A percentile compares a stretch with the other conserved stretches of the same genome.
Conservation (phyloP, 257 asterid species). For the Verbascum thapsus region DNA sequence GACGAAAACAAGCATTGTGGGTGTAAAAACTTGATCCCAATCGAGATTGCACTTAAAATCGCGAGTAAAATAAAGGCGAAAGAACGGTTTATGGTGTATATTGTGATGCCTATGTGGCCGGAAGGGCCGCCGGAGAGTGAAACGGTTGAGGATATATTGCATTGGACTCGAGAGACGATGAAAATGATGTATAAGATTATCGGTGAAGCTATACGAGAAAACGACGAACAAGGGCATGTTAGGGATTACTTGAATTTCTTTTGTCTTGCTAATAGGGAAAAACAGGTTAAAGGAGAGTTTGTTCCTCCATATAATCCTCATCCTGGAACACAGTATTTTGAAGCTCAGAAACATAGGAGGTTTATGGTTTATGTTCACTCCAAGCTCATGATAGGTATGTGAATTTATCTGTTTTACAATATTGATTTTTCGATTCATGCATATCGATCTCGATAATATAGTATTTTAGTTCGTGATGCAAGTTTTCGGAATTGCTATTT, state of each 20-base stretch:
- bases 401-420: not conserved
- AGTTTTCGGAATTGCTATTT: no score
- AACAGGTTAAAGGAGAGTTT: conserved; percentile 70
- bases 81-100: conserved; percentile 63
- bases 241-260: conserved; percentile 83
- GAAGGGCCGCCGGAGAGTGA: conserved; percentile 88
- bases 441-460: not conserved
- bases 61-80: conserved; percentile 59
- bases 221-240: conserved; percentile 58
- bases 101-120: conserved; percentile 95
- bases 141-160: conserved; percentile 70
- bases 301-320: conserved; percentile 83
- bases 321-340: conserved; percentile 61
- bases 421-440: not conserved
- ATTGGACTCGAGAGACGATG: conserved; percentile 86
- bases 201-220: conserved; percentile 63
- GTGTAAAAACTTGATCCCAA: conserved; percentile 77
- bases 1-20: conserved; percentile 77
- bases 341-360: conserved; percentile 76
- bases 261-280: conserved; percentile 85
- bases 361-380: conserved; percentile 96
- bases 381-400: conserved; percentile 87
- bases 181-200: conserved; percentile 76
- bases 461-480: no score
- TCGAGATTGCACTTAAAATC: conserved; percentile 76